Evolutionary conservation across 2,329 filamentous ascomycete species (phyloP).

Genomic region (Magnaporthales sp.): DNA sequence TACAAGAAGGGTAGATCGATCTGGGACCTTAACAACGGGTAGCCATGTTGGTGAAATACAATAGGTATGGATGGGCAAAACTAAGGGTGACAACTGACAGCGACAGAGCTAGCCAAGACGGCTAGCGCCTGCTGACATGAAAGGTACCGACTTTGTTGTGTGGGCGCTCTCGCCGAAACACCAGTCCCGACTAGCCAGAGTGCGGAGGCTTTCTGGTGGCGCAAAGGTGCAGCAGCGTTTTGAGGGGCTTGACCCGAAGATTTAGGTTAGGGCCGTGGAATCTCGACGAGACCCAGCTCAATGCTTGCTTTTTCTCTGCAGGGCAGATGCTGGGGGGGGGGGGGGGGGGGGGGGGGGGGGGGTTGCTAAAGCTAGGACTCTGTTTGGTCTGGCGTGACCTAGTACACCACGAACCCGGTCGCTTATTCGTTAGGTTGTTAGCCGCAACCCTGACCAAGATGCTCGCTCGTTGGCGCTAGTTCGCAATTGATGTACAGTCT

Average conservation of each 20-base stretch:
- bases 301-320: neutral
- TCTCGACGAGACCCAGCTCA: neutral
- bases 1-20: neutral
- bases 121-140: neutral
- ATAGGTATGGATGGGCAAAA: neutral
- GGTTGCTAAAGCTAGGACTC: neutral
- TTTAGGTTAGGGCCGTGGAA: neutral
- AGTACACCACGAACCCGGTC: neutral
- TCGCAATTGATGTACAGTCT: neutral
- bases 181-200: neutral
- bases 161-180: neutral
- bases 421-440: neutral
- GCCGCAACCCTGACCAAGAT: neutral
- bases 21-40: neutral
- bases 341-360: no score
- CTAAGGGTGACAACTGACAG: neutral
- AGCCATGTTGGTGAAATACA: neutral
- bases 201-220: slow-evolving; percentile 4
- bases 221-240: slow-evolving; percentile 5
- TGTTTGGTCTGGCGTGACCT: neutral
- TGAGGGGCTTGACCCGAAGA: neutral
- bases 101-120: neutral
- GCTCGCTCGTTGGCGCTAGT: neutral
- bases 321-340: neutral
- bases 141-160: neutral